A percentile compares a stretch with the other conserved stretches of the same genome.
phyloP scores from a whole-genome alignment of 257 asterid genomes.

The Solanum gracilifrons region DNA sequence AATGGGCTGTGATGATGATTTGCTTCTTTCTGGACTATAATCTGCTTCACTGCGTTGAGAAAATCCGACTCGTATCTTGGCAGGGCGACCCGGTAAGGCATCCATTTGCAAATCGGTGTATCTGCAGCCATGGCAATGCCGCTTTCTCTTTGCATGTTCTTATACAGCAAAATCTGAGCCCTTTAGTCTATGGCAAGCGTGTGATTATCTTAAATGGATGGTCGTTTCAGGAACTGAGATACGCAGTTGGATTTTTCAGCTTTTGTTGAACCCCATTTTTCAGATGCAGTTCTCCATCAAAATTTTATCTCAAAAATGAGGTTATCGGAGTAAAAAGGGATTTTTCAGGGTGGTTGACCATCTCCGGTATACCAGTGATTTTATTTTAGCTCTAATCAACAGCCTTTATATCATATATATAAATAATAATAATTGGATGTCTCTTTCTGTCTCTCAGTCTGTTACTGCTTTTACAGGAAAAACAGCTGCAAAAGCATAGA shows the following conservation, averaged over 20 bases:
- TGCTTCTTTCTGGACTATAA: not conserved
- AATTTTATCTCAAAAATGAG: not conserved
- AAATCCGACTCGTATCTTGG: not conserved
- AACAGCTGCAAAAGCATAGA: not conserved
- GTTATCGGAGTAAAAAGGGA: not conserved
- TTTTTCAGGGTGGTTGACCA: not conserved
- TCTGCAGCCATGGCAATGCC: slow-evolving; percentile 16
- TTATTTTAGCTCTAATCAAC: not conserved
- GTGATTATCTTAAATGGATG: not conserved
- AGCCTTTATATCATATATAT: not conserved
- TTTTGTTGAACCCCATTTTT: not conserved
- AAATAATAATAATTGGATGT: not conserved
- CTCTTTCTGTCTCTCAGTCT: not conserved
- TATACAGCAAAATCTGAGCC: slow-evolving; percentile 5
- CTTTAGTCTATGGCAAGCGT: not conserved
- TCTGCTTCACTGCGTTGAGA: not conserved
- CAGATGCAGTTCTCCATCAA: not conserved
- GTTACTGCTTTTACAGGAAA: not conserved
- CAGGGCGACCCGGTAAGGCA: not conserved
- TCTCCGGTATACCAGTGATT: not conserved
- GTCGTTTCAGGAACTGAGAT: not conserved
- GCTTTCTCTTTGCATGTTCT: not conserved
- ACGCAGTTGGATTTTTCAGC: not conserved
- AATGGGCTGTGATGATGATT: not conserved
- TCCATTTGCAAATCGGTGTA: not conserved